A percentile compares a stretch with the other conserved stretches of the same genome.
These are phyloP conservation scores for Pythium brassicae DNA, from an alignment of 352 stramenopile species.

Conservation along the genomic window DNA sequence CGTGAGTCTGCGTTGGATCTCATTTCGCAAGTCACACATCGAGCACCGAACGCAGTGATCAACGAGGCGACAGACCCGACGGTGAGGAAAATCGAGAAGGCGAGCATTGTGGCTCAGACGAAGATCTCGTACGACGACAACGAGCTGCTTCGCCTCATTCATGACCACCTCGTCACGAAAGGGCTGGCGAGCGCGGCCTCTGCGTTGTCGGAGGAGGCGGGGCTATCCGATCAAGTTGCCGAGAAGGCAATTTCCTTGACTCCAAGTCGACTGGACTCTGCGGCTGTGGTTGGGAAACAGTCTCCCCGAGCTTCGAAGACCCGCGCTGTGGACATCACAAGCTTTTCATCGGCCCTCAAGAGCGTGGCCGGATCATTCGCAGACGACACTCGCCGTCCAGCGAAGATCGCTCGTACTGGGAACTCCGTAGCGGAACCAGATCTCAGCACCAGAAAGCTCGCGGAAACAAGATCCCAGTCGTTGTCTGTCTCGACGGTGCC, in stretches of 20 bases:
- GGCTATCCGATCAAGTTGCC: constrained; percentile 19
- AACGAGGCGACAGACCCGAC: constrained; percentile 86
- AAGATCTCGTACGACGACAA: constrained; percentile 81
- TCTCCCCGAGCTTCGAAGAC: constrained; percentile 11
- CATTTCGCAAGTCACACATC: constrained; percentile 84
- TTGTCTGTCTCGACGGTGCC: not conserved
- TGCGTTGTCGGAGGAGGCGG: constrained; percentile 44
- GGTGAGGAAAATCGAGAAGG: constrained; percentile 86
- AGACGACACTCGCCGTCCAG: constrained; percentile 13
- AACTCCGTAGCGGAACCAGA: constrained; percentile 2
- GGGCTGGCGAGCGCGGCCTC: constrained; percentile 56
- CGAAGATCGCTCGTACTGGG: constrained; percentile 11
- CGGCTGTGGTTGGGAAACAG: constrained; percentile 9
- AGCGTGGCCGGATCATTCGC: not conserved
- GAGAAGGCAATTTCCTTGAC: constrained; percentile 8
- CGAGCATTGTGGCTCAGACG: constrained; percentile 84
- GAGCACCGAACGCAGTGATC: constrained; percentile 77
- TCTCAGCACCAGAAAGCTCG: constrained; percentile 1
- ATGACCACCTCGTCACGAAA: constrained; percentile 78
- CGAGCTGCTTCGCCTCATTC: constrained; percentile 80
- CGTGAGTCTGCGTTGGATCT: constrained; percentile 83
- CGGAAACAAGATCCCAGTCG: not conserved
- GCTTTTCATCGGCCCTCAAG: constrained; percentile 6
- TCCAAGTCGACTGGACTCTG: constrained; percentile 10
- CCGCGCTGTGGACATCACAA: not conserved